phyloP scores from a whole-genome alignment of 306 rosid species.

The Cucumis hystrix region DNA sequence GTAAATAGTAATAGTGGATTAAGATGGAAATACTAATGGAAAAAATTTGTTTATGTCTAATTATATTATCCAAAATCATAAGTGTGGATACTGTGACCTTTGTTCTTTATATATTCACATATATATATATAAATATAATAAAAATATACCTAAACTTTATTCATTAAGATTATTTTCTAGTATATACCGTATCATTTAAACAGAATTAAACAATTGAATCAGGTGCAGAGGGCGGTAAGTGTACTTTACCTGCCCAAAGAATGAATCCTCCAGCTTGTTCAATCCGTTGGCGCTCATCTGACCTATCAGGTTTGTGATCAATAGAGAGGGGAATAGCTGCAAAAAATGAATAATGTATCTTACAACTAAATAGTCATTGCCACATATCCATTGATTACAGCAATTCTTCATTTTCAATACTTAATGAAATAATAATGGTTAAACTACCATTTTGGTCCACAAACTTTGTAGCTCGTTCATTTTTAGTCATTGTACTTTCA shows the following conservation, averaged over 20 bases:
- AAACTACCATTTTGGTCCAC: too few relatives aligned
- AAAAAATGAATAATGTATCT: background rate
- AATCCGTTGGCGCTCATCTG: conserved; percentile 75
- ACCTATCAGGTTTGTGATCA: conserved; percentile 88
- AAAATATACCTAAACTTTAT: background rate
- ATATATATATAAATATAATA: background rate
- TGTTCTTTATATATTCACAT: background rate
- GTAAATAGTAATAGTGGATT: background rate
- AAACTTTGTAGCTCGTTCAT: too few relatives aligned
- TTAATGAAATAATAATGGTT: background rate
- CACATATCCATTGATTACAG: background rate
- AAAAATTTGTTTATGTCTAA: background rate
- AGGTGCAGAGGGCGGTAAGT: background rate
- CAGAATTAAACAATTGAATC: background rate
- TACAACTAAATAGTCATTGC: conserved; percentile 8
- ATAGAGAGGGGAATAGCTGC: conserved; percentile 66
- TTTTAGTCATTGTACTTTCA: too few relatives aligned
- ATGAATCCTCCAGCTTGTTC: conserved; percentile 86
- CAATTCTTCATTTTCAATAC: background rate
- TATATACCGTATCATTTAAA: background rate
- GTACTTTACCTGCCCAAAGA: conserved; percentile 66
- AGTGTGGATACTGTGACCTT: background rate
- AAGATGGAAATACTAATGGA: background rate
- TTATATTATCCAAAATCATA: background rate
- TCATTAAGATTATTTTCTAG: background rate